Percentiles rank a stretch among this genome's conserved stretches.
Conservation (phyloP, 306 rosid genomes). For the Betula pendula region DNA sequence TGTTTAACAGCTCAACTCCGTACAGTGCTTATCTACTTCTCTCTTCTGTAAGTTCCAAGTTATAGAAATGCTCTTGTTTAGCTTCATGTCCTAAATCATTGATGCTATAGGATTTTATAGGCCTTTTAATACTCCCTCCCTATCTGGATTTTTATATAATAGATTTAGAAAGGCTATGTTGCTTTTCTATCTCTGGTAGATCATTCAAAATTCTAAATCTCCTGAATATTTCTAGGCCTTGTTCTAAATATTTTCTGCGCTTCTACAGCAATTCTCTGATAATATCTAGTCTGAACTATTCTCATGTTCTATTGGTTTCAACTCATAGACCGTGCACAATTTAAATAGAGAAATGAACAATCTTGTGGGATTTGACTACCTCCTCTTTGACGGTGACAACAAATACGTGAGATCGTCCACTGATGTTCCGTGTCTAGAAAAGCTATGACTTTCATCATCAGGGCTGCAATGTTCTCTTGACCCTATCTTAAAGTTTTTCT, state of each 20-base stretch:
- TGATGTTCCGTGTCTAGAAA: neutral
- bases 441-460: too few relatives aligned
- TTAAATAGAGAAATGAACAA: neutral
- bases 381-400: neutral
- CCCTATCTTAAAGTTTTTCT: neutral
- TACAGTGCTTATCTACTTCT: neutral
- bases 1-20: neutral
- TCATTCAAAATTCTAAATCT: neutral
- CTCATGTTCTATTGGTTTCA: neutral
- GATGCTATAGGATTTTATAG: neutral
- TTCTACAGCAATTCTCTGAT: slow-evolving; percentile 1
- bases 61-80: neutral
- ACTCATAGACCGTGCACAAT: neutral
- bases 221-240: neutral
- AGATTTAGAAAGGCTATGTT: neutral
- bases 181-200: neutral
- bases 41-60: slow-evolving; percentile 6
- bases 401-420: neutral
- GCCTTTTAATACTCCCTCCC: neutral
- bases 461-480: neutral
- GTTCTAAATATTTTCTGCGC: slow-evolving; percentile 3
- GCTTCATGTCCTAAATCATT: neutral
- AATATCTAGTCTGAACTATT: neutral
- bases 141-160: neutral
- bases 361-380: neutral